Base-by-base conservation (phyloP, 306 rosid species). In the Cucurbita pepo region DNA sequence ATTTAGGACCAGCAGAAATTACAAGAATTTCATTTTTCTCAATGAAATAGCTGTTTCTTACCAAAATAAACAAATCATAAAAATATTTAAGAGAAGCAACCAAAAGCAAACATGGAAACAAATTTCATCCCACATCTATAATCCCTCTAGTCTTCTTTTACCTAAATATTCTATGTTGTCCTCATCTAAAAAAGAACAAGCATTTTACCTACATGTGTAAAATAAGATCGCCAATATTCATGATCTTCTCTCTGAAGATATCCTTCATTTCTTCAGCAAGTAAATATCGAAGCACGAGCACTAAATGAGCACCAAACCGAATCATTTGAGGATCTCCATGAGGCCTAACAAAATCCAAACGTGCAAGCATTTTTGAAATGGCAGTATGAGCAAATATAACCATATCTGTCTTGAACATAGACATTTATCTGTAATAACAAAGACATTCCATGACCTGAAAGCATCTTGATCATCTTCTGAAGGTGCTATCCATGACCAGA, bases 401-500 rank as follows among this genome's bases (percentile, higher is more conserved):
- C 55, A 66, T 44, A 21, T 44, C 55, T 66, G 4, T 45, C 55
- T 21, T 38, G 19, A 65, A 18, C 12, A 64, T 66, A 44, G 37
- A 65, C 38, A 65, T 21, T 44, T 44, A 65, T 21, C 5, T 47
- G 25, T 43, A 65, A 65, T 41, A 43, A 47, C 8, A 41, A 55
- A 63, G 73, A 36, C 75, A 80, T 36, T 61, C 67, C 62, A 76
- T 79, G 63, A 86, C 99, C 99, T 86, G 81, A 87, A 87, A 72
- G 76, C 84, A 82, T 85, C 83, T 22, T 87, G 86, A 75, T 85
- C 90, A 54, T 89, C 92, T 62, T 91, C 97, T 53, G 84, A 82
- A 62, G 99, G 97, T 50, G 97, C 92, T 85, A 94, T 86, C 99
- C 99, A 94, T 21, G 92, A 89, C 99, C 99, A 94, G 79, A 94